Conservation (phyloP, 768 basidiomycete genomes). For the Auricularia auricula-judae region DNA sequence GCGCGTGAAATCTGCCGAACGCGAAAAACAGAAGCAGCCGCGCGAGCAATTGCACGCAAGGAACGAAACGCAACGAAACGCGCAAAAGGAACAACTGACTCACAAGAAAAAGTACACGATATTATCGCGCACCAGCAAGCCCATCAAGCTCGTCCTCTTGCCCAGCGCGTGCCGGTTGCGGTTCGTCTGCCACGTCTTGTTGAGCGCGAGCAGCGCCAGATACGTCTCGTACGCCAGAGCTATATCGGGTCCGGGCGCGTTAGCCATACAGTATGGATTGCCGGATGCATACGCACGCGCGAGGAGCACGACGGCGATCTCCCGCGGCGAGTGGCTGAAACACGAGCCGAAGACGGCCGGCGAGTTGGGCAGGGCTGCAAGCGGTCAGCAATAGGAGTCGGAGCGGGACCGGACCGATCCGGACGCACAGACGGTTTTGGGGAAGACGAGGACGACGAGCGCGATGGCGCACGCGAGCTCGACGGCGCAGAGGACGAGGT, state of each 20-base stretch:
- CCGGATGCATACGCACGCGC: background rate
- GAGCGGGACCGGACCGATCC: no score
- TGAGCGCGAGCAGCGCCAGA: background rate
- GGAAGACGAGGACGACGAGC: background rate
- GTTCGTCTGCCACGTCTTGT: background rate
- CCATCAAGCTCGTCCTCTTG: background rate
- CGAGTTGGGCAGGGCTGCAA: background rate
- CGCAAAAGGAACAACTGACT: background rate
- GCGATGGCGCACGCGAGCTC: background rate
- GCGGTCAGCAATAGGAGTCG: no score
- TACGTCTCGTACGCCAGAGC: background rate
- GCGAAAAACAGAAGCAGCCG: background rate
- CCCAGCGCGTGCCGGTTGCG: background rate
- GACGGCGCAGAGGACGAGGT: background rate
- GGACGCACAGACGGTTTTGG: background rate
- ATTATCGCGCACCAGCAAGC: background rate
- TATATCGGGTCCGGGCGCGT: background rate
- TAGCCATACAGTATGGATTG: background rate
- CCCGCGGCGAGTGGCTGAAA: background rate
- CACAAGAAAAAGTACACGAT: background rate
- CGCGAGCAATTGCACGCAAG: background rate
- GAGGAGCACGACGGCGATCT: background rate
- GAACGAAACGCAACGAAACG: background rate
- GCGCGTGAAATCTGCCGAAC: no score
- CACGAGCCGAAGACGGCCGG: background rate